Percentiles rank a stretch among this genome's conserved stretches.
phyloP scores from a whole-genome alignment of 225 moss, liverwort and hornwort genomes.

The Sphagnum tenellum region DNA sequence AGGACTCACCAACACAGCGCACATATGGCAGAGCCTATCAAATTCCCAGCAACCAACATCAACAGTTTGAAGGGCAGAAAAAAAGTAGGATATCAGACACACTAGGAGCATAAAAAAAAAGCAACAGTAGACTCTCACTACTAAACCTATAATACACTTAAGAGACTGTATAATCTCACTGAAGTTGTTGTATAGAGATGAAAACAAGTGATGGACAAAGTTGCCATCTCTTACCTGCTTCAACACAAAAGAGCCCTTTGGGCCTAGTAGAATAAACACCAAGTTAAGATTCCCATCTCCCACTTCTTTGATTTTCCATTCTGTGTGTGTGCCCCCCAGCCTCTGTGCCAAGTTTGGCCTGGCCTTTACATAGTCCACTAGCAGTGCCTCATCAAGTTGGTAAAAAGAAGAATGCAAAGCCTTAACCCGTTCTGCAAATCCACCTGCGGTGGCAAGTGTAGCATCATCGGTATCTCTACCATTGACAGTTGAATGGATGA shows the following conservation, averaged over 20 bases:
- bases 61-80: too few relatives aligned
- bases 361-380: constrained; percentile 44
- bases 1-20: constrained; percentile 90
- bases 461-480: constrained; percentile 3
- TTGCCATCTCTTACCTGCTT: constrained; percentile 36
- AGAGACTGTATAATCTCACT: too few relatives aligned
- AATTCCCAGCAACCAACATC: too few relatives aligned
- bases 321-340: constrained; percentile 49
- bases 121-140: too few relatives aligned
- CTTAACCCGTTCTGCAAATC: constrained; percentile 5
- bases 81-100: too few relatives aligned
- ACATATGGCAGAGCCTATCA: constrained; percentile 75
- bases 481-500: constrained; percentile 3
- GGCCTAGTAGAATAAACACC: constrained; percentile 73
- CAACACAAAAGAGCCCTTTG: constrained; percentile 64
- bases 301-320: constrained; percentile 81
- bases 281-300: constrained; percentile 92
- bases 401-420: constrained; percentile 25
- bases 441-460: not conserved
- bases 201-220: too few relatives aligned
- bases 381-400: constrained; percentile 53
- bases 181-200: too few relatives aligned
- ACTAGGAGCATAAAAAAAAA: too few relatives aligned
- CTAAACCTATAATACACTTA: too few relatives aligned
- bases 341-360: constrained; percentile 35